A percentile compares a stretch with the other conserved stretches of the same genome.
Conservation (phyloP, 2,329 filamentous ascomycete genomes). For the Cladobotryum mycophilum region DNA sequence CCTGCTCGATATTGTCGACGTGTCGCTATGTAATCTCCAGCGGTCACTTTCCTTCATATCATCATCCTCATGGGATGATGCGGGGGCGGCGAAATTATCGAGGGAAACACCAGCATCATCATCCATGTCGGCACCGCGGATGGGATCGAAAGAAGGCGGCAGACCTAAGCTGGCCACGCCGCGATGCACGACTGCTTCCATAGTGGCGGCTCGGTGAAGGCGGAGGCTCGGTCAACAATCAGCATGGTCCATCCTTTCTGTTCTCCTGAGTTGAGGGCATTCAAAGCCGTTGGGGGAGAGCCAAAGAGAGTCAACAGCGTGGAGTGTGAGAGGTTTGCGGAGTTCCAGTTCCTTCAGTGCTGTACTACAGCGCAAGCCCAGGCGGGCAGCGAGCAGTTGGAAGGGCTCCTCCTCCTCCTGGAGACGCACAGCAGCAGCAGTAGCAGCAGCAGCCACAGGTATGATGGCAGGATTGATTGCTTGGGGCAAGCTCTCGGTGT, state of each 20-base stretch:
- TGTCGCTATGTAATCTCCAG: conserved; percentile 20
- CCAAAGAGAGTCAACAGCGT: background rate
- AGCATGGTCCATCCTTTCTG: conserved; percentile 15
- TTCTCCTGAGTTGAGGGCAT: conserved; percentile 4
- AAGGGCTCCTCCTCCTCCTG: background rate
- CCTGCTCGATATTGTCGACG: conserved; percentile 24
- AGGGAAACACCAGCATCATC: conserved; percentile 5
- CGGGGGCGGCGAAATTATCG: conserved; percentile 9
- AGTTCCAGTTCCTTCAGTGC: background rate
- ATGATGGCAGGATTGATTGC: conserved; percentile 1
- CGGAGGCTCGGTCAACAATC: conserved; percentile 11
- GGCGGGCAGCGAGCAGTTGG: conserved; percentile 2
- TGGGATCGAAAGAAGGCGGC: background rate
- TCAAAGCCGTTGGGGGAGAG: conserved; percentile 1
- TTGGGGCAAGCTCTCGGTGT: background rate
- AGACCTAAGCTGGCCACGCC: conserved; percentile 5
- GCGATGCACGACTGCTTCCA: conserved; percentile 14
- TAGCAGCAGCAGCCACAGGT: background rate
- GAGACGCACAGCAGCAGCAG: background rate
- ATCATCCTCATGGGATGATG: conserved; percentile 21
- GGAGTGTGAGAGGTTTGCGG: conserved; percentile 5
- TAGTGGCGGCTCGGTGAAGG: conserved; percentile 12
- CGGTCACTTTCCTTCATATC: conserved; percentile 22
- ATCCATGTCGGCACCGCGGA: conserved; percentile 5
- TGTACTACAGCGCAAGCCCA: background rate